Evolutionary conservation across 306 rosid species (phyloP), one percentile per base, ranked within the genome.

Genomic region (Medicago lupulina): DNA sequence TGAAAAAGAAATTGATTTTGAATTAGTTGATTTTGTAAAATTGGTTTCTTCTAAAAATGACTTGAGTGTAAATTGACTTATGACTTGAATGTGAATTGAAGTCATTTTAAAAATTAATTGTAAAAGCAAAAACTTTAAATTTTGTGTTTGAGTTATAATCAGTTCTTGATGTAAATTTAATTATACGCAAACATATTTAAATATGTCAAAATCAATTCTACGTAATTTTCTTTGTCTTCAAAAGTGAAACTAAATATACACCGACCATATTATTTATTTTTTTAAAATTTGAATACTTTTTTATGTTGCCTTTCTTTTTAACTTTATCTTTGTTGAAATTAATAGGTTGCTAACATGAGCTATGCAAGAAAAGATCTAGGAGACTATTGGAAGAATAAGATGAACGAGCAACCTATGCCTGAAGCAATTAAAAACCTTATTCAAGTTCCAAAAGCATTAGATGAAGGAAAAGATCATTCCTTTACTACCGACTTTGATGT

Each of bases 331-430:
- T 39, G 23, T 44, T 62, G 39, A 40, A 50, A 15, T 55, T 19
- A 36, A 40, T 43, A 91, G 97, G 64, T 80, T 69, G 78, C 58
- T 1, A 40, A 70, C 68, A 9, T 64, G 2, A 76, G 80, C 70
- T 49, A 65, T 80, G 95, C 72, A 80, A 89, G 95, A 63, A 86
- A 83, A 53, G 94, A 86, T 40, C 9, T 73, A 6, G 88, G 77
- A 74, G 83, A 60, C 0, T 91, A 86, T 67, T 91, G 97, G 97
- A 73, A 85, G 54, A 80, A 73, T 47, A 14, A 36, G 71, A 89
- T 89, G 95, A 83, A 86, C 75, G 89, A 72, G 7, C 88, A 89
- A 50, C 79, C 91, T 11, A 86, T 91, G 80, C 97, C 95, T 36
- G 83, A 87, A 43, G 83, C 87, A 78, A 85, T 91, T 51, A 76